Evolutionary conservation across 352 stramenopile species (phyloP), one percentile per base, ranked within the genome.

Genomic region (Pythium grandisporangium): DNA sequence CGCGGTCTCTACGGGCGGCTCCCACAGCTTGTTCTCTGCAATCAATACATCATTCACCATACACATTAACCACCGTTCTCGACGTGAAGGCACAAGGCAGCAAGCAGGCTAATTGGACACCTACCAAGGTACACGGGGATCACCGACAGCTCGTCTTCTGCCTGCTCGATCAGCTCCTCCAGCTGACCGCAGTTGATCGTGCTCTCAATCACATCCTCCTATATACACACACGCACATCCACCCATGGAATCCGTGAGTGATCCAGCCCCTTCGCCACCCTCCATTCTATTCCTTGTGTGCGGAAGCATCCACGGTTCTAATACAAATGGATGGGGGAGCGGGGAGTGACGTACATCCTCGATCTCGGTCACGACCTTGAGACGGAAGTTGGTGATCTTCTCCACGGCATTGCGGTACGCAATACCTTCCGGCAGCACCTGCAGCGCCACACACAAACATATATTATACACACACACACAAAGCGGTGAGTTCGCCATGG

Each of bases 141-240:
- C 49, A 93, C 58, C 51, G 61, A 85, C 52, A 93, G 58, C 48
- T 93, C 79, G 50, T 93, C 79, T 45, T 93, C 70, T 4, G 79
- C 79, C 64, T 93, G 77, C 40, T 89, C 78, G 27, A 94, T 90
- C 37, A 94, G 67, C 54, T 92, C 78, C 50, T 94, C 81, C 29
- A 94, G 61, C 54, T 93, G 81, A 11, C 81, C 81, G 55, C 80
- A 91, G 65, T 87, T 89, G 53, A 94, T 91, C 47, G 70, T 65
- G 44, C 72, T 75, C 57, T 94, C 81, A 58, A 94, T 89, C 23
- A 66, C 59, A 33, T 70, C 53, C 58, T 94, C 81, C 70, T 93
- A 32, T 37, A 7, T 8, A 23, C n/a, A n/a, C n/a, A 34, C n/a
- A 41, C 12, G 35, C 35, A 41, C 11, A 41, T 24, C 27, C 27